Evolutionary conservation across 345 rosid species (phyloP).

Genomic region (Brassica napus): Da-Ae NC_063446.1:27595001-27595500

Average conservation of each 20-base stretch:
- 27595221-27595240: constrained; percentile 45
- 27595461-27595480: constrained; percentile 61
- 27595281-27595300: constrained; percentile 28
- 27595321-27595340: constrained; percentile 56
- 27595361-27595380: constrained; percentile 54
- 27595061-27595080: constrained; percentile 62
- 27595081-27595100: constrained; percentile 51
- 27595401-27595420: constrained; percentile 55
- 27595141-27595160: constrained; percentile 36
- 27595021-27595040: constrained; percentile 58
- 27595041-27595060: constrained; percentile 49
- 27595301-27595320: constrained; percentile 28
- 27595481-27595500: constrained; percentile 41
- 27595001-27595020: constrained; percentile 71
- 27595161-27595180: constrained; percentile 38
- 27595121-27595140: constrained; percentile 51
- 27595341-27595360: constrained; percentile 51
- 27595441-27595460: constrained; percentile 76
- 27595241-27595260: constrained; percentile 45
- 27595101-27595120: constrained; percentile 64
- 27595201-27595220: constrained; percentile 41
- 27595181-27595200: constrained; percentile 51
- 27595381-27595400: constrained; percentile 53
- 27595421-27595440: constrained; percentile 65
- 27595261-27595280: constrained; percentile 62